phyloP scores from a whole-genome alignment of 129 eudicot genomes.

The Escallonia herrerae region DNA sequence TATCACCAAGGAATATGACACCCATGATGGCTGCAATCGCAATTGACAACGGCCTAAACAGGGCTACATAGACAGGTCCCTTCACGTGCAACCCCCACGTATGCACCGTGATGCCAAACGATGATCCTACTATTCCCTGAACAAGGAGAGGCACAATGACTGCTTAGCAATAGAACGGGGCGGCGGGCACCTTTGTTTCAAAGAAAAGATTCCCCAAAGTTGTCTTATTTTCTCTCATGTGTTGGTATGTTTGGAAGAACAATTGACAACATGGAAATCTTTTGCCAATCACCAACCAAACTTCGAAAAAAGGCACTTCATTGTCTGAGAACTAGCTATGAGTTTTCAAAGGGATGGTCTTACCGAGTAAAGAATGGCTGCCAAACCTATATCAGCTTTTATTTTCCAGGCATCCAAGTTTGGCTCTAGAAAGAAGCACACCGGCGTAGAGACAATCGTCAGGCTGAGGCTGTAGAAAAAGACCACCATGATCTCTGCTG shows the following conservation, averaged over 20 bases:
- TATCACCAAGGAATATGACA: not conserved
- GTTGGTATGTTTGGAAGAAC: too few relatives aligned
- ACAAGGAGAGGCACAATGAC: not conserved
- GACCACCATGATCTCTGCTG: not conserved
- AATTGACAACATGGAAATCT: too few relatives aligned
- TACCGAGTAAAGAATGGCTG: slow-evolving; percentile 30
- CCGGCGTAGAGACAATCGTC: slow-evolving; percentile 20
- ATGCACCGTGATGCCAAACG: slow-evolving; percentile 20
- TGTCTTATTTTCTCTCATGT: too few relatives aligned
- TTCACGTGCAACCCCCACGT: slow-evolving; percentile 39
- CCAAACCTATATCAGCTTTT: not conserved
- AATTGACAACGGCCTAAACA: slow-evolving; percentile 55
- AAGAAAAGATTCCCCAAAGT: too few relatives aligned
- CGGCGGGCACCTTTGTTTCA: too few relatives aligned
- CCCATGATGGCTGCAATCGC: slow-evolving; percentile 22
- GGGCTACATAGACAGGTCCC: slow-evolving; percentile 47
- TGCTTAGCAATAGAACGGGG: too few relatives aligned
- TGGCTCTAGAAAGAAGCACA: slow-evolving; percentile 22
- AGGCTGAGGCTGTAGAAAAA: not conserved
- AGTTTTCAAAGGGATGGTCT: not conserved
- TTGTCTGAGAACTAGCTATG: too few relatives aligned
- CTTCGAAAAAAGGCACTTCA: too few relatives aligned
- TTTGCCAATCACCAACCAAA: too few relatives aligned
- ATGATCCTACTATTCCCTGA: slow-evolving; percentile 34
- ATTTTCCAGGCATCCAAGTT: not conserved